Evolutionary conservation across 2,329 filamentous ascomycete genomes (phyloP).

Genomic region (Fusarium hainanense): DNA sequence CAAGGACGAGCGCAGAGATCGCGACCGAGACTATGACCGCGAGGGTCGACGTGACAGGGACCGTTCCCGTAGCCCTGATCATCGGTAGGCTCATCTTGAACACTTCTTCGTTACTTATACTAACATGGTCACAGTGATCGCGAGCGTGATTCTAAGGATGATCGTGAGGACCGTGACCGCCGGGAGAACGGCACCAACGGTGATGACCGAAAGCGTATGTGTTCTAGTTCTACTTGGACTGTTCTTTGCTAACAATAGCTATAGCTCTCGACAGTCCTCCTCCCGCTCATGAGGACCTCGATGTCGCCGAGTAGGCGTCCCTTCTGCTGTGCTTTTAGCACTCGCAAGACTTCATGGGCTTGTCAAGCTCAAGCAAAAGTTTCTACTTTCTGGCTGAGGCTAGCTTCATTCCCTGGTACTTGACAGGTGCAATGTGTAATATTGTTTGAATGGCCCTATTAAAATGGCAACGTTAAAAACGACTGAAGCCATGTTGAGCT

Average conservation of each 20-base stretch:
- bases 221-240: not conserved
- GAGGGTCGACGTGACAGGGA: slow-evolving; percentile 81
- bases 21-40: slow-evolving; percentile 82
- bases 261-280: slow-evolving; percentile 79
- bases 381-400: slow-evolving; percentile 37
- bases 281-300: slow-evolving; percentile 90
- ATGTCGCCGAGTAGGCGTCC: slow-evolving; percentile 80
- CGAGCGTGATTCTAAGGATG: slow-evolving; percentile 69
- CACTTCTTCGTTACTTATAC: not conserved
- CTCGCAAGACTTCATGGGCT: slow-evolving; percentile 22
- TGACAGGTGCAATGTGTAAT: slow-evolving; percentile 41
- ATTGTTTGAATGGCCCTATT: slow-evolving; percentile 39
- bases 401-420: slow-evolving; percentile 39
- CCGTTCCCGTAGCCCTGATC: slow-evolving; percentile 77
- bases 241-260: slow-evolving; percentile 42
- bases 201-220: slow-evolving; percentile 88
- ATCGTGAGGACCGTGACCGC: slow-evolving; percentile 77
- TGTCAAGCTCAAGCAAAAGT: slow-evolving; percentile 40
- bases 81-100: slow-evolving; percentile 57
- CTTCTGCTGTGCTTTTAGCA: slow-evolving; percentile 3
- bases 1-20: slow-evolving; percentile 86
- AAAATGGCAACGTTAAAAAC: slow-evolving; percentile 40
- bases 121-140: slow-evolving; percentile 56
- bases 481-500: slow-evolving; percentile 32
- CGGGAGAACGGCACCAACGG: slow-evolving; percentile 84